Conservation (phyloP, 1,139 yeast genomes). For the Lodderomyces parapsilosis region DNA sequence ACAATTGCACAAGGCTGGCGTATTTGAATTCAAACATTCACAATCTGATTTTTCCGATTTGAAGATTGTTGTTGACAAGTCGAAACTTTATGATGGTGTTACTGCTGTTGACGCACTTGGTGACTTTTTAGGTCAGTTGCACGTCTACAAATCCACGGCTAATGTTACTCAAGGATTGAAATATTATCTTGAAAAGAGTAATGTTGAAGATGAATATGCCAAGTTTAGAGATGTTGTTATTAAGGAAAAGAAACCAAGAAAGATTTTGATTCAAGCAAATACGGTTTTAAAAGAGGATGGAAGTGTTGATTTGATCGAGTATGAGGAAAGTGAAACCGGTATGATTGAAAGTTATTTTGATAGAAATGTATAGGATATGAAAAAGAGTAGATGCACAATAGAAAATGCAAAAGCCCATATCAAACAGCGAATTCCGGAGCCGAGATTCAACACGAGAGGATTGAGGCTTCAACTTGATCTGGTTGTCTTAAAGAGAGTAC, state of each 20-base stretch:
- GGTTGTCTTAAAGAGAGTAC: no score
- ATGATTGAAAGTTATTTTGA: slow-evolving; percentile 76
- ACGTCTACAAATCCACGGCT: slow-evolving; percentile 75
- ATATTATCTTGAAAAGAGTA: slow-evolving; percentile 65
- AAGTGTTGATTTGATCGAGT: slow-evolving; percentile 61
- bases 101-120: slow-evolving; percentile 75
- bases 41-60: slow-evolving; percentile 57
- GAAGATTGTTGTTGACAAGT: slow-evolving; percentile 54
- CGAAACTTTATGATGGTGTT: slow-evolving; percentile 54
- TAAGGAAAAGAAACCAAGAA: slow-evolving; percentile 74
- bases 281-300: slow-evolving; percentile 40
- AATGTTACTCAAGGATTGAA: slow-evolving; percentile 62
- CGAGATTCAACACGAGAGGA: no score
- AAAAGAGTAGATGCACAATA: not conserved
- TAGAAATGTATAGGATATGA: slow-evolving; percentile 41
- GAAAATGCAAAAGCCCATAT: no score
- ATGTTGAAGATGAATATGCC: slow-evolving; percentile 62
- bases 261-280: slow-evolving; percentile 82
- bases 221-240: slow-evolving; percentile 67
- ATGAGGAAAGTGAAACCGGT: slow-evolving; percentile 72
- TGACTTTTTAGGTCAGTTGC: slow-evolving; percentile 68
- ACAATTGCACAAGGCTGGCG: slow-evolving; percentile 68
- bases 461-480: no score
- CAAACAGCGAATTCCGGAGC: not conserved
- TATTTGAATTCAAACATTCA: slow-evolving; percentile 53